Evolutionary conservation across 306 rosid species (phyloP).

Genomic region (Potentilla sterilis): DNA sequence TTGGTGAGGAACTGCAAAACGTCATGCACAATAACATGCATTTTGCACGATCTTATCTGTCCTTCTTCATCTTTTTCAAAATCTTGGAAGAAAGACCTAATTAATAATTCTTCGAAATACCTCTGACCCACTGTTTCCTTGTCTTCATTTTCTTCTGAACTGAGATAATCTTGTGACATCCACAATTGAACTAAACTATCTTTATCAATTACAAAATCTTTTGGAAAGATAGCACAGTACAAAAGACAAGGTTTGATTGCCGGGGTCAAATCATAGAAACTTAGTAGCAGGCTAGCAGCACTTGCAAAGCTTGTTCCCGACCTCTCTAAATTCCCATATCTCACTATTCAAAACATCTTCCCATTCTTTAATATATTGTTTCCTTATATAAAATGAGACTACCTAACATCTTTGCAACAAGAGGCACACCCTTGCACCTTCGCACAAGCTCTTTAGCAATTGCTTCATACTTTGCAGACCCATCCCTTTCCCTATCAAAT

Average conservation of each 20-base stretch:
- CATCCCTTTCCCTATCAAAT: not conserved
- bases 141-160: not conserved
- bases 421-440: constrained; percentile 10
- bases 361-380: constrained; percentile 3
- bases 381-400: not conserved
- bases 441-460: not conserved
- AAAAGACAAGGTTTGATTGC: not conserved
- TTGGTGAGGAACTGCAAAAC: not conserved
- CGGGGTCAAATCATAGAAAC: not conserved
- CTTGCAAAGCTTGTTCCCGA: not conserved
- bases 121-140: not conserved
- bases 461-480: not conserved
- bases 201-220: not conserved
- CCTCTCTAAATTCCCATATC: not conserved
- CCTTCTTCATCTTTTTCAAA: not conserved
- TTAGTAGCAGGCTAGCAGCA: not conserved
- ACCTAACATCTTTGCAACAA: constrained; percentile 15
- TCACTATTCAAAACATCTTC: not conserved
- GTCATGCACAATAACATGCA: not conserved
- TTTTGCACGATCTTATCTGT: not conserved
- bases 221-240: not conserved
- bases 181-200: not conserved
- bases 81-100: not conserved
- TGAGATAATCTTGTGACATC: not conserved
- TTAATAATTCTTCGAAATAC: not conserved